Conservation (phyloP, 257 asterid species). For the Prunella vulgaris region DNA sequence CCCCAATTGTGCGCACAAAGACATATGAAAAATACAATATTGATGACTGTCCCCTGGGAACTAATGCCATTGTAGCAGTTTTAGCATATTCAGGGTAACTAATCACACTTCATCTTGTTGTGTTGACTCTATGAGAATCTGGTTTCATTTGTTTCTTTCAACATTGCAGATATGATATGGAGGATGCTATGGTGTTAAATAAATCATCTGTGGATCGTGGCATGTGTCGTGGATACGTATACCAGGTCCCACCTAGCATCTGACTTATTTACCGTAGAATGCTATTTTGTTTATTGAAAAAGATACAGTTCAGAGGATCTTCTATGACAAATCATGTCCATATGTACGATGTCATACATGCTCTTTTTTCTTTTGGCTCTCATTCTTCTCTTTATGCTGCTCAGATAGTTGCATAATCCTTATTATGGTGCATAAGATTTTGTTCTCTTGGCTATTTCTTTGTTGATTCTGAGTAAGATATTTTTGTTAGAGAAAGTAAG, state of each 20-base stretch:
- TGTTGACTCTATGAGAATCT: constrained; percentile 10
- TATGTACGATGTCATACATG: background rate
- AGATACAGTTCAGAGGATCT: background rate
- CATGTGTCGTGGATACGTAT: constrained; percentile 84
- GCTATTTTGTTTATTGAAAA: background rate
- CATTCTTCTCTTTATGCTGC: constrained; percentile 6
- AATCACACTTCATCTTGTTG: background rate
- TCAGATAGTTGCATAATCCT: background rate
- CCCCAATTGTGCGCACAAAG: constrained; percentile 92
- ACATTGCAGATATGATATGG: constrained; percentile 86
- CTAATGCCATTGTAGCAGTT: constrained; percentile 97
- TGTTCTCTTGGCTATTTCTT: constrained; percentile 3
- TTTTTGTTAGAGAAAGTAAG: background rate
- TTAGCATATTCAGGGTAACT: constrained; percentile 94
- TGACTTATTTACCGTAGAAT: constrained; percentile 2
- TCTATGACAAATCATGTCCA: background rate
- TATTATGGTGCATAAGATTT: background rate
- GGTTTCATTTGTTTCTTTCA: constrained; percentile 21
- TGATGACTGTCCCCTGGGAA: constrained; percentile 89
- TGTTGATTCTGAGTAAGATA: constrained; percentile 1
- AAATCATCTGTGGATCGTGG: constrained; percentile 99
- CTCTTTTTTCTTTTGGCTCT: background rate
- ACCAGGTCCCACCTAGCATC: constrained; percentile 54
- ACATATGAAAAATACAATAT: constrained; percentile 77
- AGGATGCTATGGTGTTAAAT: constrained; percentile 95